Percentiles rank a stretch among this genome's conserved stretches.
These are phyloP conservation scores for Diplodia seriata DNA, from an alignment of 2,329 filamentous ascomycete species.

Conservation along the genomic window DNA sequence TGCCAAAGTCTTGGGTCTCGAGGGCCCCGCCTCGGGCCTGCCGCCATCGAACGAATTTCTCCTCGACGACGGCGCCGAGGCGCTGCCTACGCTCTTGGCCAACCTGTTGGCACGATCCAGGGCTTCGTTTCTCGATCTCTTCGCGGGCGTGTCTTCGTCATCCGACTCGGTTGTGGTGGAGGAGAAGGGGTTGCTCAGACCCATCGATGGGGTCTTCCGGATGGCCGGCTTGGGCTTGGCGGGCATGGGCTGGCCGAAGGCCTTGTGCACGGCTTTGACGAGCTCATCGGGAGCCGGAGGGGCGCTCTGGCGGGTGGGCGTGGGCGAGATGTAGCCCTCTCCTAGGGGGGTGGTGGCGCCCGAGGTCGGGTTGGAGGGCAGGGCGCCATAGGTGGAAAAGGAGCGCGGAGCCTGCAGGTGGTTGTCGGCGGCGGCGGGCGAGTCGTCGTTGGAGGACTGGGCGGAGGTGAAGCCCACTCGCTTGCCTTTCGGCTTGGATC, in stretches of 20 bases:
- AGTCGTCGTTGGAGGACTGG: conserved; percentile 22
- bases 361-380: conserved; percentile 28
- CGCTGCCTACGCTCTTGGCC: conserved; percentile 46
- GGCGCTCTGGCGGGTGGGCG: conserved; percentile 21
- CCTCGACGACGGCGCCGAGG: conserved; percentile 42
- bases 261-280: conserved; percentile 45
- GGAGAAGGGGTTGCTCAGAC: conserved; percentile 42
- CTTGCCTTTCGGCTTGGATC: conserved; percentile 21
- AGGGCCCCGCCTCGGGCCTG: background rate
- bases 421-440: background rate
- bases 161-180: conserved; percentile 41
- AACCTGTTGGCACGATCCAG: conserved; percentile 45
- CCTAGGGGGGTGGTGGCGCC: conserved; percentile 26
- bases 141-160: conserved; percentile 44
- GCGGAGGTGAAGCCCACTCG: conserved; percentile 32
- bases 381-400: conserved; percentile 14
- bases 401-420: conserved; percentile 13
- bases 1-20: background rate
- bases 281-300: conserved; percentile 40
- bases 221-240: conserved; percentile 49
- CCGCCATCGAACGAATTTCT: conserved; percentile 43
- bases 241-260: conserved; percentile 44
- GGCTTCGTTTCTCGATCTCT: conserved; percentile 46
- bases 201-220: conserved; percentile 42
- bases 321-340: conserved; percentile 26